These are phyloP conservation scores for Gardenia jasminoides DNA, from an alignment of 257 asterid species.

Conservation along the genomic window DNA sequence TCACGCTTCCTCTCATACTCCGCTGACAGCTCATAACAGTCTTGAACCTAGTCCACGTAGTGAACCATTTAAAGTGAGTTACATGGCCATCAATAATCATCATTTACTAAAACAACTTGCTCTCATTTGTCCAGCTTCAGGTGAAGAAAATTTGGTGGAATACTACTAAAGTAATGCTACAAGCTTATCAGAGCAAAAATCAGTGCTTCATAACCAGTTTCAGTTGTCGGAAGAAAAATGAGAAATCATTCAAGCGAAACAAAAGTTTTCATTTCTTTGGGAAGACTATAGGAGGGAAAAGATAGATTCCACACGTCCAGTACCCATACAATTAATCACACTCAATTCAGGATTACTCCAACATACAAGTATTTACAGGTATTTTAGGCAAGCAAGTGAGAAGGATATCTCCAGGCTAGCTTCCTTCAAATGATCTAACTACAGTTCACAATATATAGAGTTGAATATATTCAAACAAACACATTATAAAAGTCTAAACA, in stretches of 20 bases:
- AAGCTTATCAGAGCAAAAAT: neutral
- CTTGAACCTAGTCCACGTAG: constrained; percentile 69
- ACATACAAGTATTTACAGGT: neutral
- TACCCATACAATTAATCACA: neutral
- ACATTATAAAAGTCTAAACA: neutral
- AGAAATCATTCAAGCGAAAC: neutral
- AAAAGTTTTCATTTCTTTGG: neutral
- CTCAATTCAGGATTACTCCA: neutral
- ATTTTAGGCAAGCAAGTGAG: neutral
- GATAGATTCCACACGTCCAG: neutral
- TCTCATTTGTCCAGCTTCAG: too few relatives aligned
- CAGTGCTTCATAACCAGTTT: neutral
- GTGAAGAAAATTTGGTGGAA: neutral
- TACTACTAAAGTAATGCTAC: neutral
- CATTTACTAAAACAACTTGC: neutral
- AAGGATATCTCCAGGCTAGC: neutral
- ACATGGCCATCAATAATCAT: neutral
- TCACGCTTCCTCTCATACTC: constrained; percentile 79
- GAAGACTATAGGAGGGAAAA: neutral
- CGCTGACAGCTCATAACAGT: constrained; percentile 84
- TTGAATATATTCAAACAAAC: neutral
- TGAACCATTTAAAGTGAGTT: constrained; percentile 14
- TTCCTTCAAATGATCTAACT: neutral
- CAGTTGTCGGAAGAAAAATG: neutral
- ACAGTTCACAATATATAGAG: neutral